Evolutionary conservation across 768 basidiomycete genomes (phyloP), one percentile per base, ranked within the genome.

Genomic region (Nevesoporus exiguus): DNA sequence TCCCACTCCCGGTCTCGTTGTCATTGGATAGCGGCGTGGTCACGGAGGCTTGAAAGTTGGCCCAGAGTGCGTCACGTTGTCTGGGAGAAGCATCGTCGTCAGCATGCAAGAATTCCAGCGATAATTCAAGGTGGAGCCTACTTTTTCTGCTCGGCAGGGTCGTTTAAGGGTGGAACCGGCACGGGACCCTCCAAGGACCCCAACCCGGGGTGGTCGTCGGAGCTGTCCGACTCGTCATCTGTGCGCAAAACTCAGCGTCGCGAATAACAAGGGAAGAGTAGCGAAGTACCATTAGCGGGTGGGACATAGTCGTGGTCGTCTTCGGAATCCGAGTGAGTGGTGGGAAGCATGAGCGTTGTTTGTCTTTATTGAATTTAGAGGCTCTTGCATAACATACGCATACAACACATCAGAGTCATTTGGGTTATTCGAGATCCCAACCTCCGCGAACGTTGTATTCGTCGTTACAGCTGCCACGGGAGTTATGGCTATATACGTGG

Each of bases 241-340:
- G 47, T 48, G 29, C 21, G 40, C 0, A 2, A 3, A 0, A 5
- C 15, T 64, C 34, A 55, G 53, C 33, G 11, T 27, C 7, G 31
- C 10, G 5, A 3, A 42, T 10, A 24, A n/a, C 25, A 22, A 6
- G 5, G 37, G 17, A 11, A 0, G 25, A 15, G 13, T 3, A 8
- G 0, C 5, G 22, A 51, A 50, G 51, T 56, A 80, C 71, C 71
- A n/a, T 78, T 72, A 24, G 62, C 71, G 21, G 75, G 73, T 19
- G 86, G 88, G 17, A 83, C 74, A 51, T 86, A 90, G 67, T 90
- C 88, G 17, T 42, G 17, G n/a, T 74, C 76, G 55, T 85, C 80
- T 61, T 86, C 86, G 22, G 83, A 84, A 61, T 86, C 86, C 3
- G 81, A 80, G 52, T 76, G 59, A 55, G 46, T 61, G 57, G 58